A percentile compares a stretch with the other conserved stretches of the same genome.
Conservation (phyloP, 106 monocot genomes). For the Dendrobium huoshanense region DNA sequence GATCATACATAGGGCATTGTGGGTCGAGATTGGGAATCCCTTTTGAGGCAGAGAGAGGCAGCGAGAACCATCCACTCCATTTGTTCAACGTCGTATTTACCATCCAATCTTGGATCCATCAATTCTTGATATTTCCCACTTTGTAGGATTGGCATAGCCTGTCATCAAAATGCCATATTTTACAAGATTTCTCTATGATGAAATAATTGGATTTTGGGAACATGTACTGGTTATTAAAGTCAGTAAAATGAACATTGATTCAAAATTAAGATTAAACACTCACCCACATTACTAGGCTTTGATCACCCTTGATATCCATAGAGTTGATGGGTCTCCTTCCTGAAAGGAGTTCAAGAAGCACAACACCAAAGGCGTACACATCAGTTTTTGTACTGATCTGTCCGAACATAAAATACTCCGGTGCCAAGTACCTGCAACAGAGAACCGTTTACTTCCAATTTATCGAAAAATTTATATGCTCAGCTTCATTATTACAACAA, state of each 20-base stretch:
- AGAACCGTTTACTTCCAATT: background rate
- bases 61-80: slow-evolving; percentile 64
- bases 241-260: background rate
- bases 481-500: background rate
- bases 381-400: slow-evolving; percentile 88
- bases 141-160: slow-evolving; percentile 75
- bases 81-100: slow-evolving; percentile 42
- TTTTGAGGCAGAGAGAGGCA: slow-evolving; percentile 74
- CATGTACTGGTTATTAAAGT: background rate
- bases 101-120: slow-evolving; percentile 54
- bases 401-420: slow-evolving; percentile 85
- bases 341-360: slow-evolving; percentile 87
- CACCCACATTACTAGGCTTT: slow-evolving; percentile 89
- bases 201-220: background rate
- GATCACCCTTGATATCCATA: slow-evolving; percentile 44
- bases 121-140: slow-evolving; percentile 43
- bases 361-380: slow-evolving; percentile 91
- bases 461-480: background rate
- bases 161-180: slow-evolving; percentile 9
- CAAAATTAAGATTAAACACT: slow-evolving; percentile 11
- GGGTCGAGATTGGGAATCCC: slow-evolving; percentile 61
- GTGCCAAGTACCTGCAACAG: slow-evolving; percentile 78
- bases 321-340: slow-evolving; percentile 74
- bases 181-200: no score
- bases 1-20: slow-evolving; percentile 52